Conservation (phyloP, 768 basidiomycete genomes). For the Collybiopsis confluens region DNA sequence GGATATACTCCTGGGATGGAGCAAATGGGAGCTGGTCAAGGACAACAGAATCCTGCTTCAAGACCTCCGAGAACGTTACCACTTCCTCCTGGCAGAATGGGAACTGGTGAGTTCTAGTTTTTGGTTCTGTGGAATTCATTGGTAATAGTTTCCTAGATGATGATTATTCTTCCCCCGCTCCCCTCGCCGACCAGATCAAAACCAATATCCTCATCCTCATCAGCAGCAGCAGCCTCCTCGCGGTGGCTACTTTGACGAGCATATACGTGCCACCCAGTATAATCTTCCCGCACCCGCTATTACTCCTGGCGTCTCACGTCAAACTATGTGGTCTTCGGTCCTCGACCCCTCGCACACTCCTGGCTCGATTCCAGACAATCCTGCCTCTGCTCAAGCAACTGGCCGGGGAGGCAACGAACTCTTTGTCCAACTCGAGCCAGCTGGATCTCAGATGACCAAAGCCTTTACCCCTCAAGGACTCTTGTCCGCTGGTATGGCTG, state of each 20-base stretch:
- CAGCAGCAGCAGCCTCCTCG: constrained; percentile 45
- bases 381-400: constrained; percentile 14
- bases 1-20: constrained; percentile 21
- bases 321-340: constrained; percentile 85
- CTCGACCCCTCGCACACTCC: constrained; percentile 64
- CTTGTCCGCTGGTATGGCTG: constrained; percentile 91
- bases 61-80: constrained; percentile 63
- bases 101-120: constrained; percentile 35
- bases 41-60: constrained; percentile 39
- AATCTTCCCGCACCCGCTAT: constrained; percentile 43
- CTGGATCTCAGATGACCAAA: constrained; percentile 77
- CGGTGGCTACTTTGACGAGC: constrained; percentile 57
- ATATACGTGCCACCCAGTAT: constrained; percentile 47
- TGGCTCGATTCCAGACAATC: constrained; percentile 35
- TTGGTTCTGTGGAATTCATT: neutral
- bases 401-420: constrained; percentile 41
- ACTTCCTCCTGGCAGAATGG: constrained; percentile 49
- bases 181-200: constrained; percentile 20
- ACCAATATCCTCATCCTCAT: constrained; percentile 42
- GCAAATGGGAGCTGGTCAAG: constrained; percentile 8
- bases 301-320: constrained; percentile 47
- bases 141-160: too few species aligned
- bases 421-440: constrained; percentile 68
- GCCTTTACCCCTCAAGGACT: constrained; percentile 94
- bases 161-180: constrained; percentile 29